Evolutionary conservation across 176 grass and related monocot species (phyloP), one percentile per base, ranked within the genome.

Genomic region (Thalia dealbata): DNA sequence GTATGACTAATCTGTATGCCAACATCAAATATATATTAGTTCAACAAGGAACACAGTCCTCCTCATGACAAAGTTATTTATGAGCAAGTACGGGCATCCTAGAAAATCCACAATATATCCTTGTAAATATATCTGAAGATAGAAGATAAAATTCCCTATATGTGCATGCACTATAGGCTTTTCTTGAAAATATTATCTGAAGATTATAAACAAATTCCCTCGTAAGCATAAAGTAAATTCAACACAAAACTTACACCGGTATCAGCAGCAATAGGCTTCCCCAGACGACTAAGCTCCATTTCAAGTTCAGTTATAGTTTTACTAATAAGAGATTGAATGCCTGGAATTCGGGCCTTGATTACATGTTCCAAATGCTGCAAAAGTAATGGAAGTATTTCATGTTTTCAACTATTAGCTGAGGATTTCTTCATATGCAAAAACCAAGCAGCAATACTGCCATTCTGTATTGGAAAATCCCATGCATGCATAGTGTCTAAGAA

Each of bases 281-380:
- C 95, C 63, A 99, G 85, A 65, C 95, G 90, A 30, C 80, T 85
- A 70, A 99, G 90, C 87, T 99, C 95, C 76, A 80, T 89, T 81
- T 99, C 95, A 72, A 99, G 75, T 79, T 99, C 95, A 51, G 82
- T 86, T 63, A 95, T 83, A 66, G 95, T 95, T 84, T 99, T 99
- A 42, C 84, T 99, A 77, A 99, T 95, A 60, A 99, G 95, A 87
- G 95, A 95, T 24, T 99, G 95, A 35, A 99, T 76, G 43, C 95
- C 95, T 0, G 95, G 95, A 42, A 99, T 99, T 77, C 90, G 90
- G 55, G 95, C 88, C 79, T 99, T 99, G 77, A 99, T 99, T 46
- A 99, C 95, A 78, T 85, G 78, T 79, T 99, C 95, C 79, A 99
- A 81, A 81, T 99, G 88, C 95, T 99, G 74, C 72, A 88, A 55